These are phyloP conservation scores for Oryza australiensis DNA, from an alignment of 176 grass and related monocot genomes.

Conservation along the genomic window DNA sequence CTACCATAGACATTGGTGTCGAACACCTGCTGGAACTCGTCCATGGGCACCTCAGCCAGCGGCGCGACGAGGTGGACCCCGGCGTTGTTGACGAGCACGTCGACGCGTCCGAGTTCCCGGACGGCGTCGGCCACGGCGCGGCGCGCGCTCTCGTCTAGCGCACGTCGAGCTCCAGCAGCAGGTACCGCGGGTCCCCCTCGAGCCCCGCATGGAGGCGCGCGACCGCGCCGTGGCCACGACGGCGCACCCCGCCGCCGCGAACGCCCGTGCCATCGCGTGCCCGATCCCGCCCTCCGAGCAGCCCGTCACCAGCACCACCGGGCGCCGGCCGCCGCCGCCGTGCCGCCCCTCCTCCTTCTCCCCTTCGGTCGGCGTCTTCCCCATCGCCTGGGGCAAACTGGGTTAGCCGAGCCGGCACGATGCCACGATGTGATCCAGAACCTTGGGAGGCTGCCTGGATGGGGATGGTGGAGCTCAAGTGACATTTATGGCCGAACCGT, in stretches of 20 bases:
- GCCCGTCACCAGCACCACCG: conserved; percentile 84
- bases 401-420: too few relatives aligned
- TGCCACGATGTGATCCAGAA: background rate
- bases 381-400: background rate
- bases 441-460: background rate
- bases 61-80: conserved; percentile 91
- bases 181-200: conserved; percentile 48
- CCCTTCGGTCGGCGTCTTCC: background rate
- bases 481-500: background rate
- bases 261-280: conserved; percentile 61
- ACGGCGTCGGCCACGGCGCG: conserved; percentile 49
- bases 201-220: conserved; percentile 68
- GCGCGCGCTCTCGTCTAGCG: conserved; percentile 55
- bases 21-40: conserved; percentile 59
- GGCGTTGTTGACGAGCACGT: conserved; percentile 94
- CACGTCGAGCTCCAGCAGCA: conserved; percentile 69
- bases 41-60: conserved; percentile 77
- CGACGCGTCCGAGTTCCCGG: conserved; percentile 55
- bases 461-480: background rate
- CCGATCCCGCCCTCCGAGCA: conserved; percentile 91
- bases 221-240: conserved; percentile 83
- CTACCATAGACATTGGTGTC: conserved; percentile 89
- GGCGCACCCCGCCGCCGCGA: conserved; percentile 63
- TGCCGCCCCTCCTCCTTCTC: background rate
- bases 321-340: background rate